phyloP scores from a whole-genome alignment of 169 alveolate genomes.

The Eimeria acervulina region DNA sequence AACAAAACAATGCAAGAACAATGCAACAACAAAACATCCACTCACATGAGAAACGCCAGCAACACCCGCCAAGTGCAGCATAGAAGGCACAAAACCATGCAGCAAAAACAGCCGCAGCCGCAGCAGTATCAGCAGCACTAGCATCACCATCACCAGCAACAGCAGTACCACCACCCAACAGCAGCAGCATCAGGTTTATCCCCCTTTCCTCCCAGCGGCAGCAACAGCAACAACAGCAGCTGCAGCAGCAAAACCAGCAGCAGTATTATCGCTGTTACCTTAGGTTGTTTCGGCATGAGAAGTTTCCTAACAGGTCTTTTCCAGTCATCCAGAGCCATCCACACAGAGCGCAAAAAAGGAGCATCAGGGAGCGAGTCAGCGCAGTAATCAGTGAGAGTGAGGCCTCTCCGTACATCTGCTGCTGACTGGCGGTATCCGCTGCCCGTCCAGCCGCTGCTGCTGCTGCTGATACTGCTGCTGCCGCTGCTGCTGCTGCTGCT shows the following conservation, averaged over 20 bases:
- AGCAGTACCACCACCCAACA: neutral
- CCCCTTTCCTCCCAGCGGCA: too few species aligned
- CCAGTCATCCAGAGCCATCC: constrained; percentile 77
- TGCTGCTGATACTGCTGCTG: constrained; percentile 69
- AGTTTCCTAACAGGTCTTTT: constrained; percentile 74
- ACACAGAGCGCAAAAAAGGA: constrained; percentile 44
- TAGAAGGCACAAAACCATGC: neutral
- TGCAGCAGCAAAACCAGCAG: neutral
- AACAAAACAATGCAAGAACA: neutral
- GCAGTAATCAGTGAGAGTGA: constrained; percentile 70
- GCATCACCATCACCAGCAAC: neutral
- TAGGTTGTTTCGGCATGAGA: constrained; percentile 66
- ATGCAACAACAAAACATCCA: neutral
- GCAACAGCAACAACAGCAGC: neutral
- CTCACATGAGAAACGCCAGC: too few species aligned
- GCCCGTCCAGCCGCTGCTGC: too few species aligned
- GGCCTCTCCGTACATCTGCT: constrained; percentile 63
- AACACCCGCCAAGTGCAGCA: too few species aligned
- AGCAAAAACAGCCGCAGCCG: neutral
- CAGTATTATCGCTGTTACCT: neutral
- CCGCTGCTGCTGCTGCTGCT: constrained; percentile 10
- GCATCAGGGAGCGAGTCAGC: constrained; percentile 57
- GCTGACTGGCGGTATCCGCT: constrained; percentile 55
- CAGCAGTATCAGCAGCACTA: neutral
- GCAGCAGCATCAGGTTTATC: neutral